Conservation (phyloP, 2,329 filamentous ascomycete genomes). For the Monilinia fructicola region DNA sequence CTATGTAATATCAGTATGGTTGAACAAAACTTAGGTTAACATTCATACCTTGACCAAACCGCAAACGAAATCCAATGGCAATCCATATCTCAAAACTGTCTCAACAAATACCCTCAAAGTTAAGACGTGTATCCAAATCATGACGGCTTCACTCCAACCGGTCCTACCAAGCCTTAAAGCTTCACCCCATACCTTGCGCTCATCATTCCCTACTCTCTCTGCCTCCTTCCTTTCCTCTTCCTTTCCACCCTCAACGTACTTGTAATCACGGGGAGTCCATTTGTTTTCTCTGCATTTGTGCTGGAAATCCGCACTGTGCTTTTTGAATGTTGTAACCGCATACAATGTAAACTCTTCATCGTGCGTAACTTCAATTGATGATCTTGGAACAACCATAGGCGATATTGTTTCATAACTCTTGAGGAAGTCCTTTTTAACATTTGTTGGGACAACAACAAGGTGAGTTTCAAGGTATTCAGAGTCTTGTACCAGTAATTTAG, state of each 20-base stretch:
- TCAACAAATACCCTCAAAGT: conserved; percentile 94
- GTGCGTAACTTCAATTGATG: conserved; percentile 72
- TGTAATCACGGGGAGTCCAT: conserved; percentile 94
- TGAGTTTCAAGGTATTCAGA: conserved; percentile 98
- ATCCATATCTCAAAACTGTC: conserved; percentile 91
- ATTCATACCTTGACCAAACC: conserved; percentile 73
- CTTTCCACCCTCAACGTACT: conserved; percentile 83
- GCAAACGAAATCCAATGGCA: conserved; percentile 86
- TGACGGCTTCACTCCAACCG: conserved; percentile 94
- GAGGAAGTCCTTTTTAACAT: conserved; percentile 81
- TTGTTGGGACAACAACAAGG: conserved; percentile 81
- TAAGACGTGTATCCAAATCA: conserved; percentile 93
- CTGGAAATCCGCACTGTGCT: conserved; percentile 80
- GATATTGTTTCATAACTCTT: conserved; percentile 84
- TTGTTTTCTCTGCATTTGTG: conserved; percentile 90
- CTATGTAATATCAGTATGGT: conserved; percentile 48
- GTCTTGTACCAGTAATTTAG: conserved; percentile 75
- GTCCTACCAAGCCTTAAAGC: conserved; percentile 81
- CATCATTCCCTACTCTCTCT: conserved; percentile 76
- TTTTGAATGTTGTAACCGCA: conserved; percentile 91
- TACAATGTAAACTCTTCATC: conserved; percentile 91
- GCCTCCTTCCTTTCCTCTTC: conserved; percentile 89
- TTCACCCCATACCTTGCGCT: conserved; percentile 90
- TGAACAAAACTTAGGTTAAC: background rate
- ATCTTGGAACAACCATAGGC: conserved; percentile 92